phyloP scores from a whole-genome alignment of 2,329 filamentous ascomycete genomes.

The Phoma herbarum region DNA sequence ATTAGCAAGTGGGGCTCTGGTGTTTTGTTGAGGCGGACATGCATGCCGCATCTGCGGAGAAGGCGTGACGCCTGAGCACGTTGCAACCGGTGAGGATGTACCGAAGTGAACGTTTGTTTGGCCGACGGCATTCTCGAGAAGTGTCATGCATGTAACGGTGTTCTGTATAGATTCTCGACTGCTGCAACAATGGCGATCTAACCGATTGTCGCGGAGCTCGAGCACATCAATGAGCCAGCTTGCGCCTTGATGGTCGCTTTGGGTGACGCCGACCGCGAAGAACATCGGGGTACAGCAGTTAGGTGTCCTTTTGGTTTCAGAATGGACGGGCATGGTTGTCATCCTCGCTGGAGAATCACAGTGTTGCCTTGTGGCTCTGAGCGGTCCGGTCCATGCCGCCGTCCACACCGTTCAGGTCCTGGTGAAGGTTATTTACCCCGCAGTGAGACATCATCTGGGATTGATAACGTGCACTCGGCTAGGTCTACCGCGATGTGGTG shows the following conservation, averaged over 20 bases:
- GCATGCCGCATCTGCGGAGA: conserved; percentile 27
- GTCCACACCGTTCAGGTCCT: conserved; percentile 11
- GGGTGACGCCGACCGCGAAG: background rate
- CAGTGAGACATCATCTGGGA: conserved; percentile 11
- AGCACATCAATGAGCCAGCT: background rate
- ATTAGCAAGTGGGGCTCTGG: conserved; percentile 16
- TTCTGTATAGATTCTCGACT: background rate
- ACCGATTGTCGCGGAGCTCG: background rate
- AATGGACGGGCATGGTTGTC: background rate
- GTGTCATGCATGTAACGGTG: conserved; percentile 2
- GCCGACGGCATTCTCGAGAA: background rate
- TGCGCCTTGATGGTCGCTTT: background rate
- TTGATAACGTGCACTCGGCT: conserved; percentile 10
- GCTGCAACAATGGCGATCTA: background rate
- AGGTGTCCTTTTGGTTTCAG: background rate
- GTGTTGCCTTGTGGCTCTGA: conserved; percentile 1
- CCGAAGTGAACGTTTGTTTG: background rate
- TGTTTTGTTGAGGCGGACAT: conserved; percentile 34
- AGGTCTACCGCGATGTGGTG: conserved; percentile 22
- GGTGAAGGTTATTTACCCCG: conserved; percentile 9
- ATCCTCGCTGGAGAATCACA: background rate
- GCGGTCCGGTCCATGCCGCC: conserved; percentile 28
- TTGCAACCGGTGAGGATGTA: conserved; percentile 17
- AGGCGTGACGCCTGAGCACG: conserved; percentile 32
- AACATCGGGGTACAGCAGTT: background rate